These are phyloP conservation scores for Chytriomyces confervae DNA, from an alignment of 192 early-diverging fungal species.

Conservation along the genomic window DNA sequence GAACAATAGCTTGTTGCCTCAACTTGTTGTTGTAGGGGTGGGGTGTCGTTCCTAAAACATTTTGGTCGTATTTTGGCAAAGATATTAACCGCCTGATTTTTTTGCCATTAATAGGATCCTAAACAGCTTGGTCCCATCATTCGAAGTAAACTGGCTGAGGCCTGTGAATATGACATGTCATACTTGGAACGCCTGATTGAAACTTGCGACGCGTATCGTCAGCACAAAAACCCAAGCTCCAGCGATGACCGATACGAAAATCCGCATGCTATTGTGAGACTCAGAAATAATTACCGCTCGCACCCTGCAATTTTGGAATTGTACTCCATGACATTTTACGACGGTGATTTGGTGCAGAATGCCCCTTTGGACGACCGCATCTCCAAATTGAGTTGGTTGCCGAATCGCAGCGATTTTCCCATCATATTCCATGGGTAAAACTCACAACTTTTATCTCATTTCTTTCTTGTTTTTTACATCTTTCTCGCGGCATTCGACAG, in stretches of 20 bases:
- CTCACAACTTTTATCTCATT: not conserved
- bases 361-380: not conserved
- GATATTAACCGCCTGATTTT: not conserved
- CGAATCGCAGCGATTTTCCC: slow-evolving; percentile 29
- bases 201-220: slow-evolving; percentile 1
- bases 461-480: not conserved
- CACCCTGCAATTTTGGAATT: slow-evolving; percentile 40
- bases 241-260: slow-evolving; percentile 8
- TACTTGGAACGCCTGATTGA: slow-evolving; percentile 21
- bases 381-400: slow-evolving; percentile 21
- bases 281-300: slow-evolving; percentile 37
- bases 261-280: slow-evolving; percentile 14
- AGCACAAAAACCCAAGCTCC: not conserved
- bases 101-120: slow-evolving; percentile 11
- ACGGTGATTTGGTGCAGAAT: slow-evolving; percentile 15
- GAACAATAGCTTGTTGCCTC: not conserved
- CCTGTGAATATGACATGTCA: slow-evolving; percentile 24
- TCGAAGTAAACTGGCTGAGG: slow-evolving; percentile 13
- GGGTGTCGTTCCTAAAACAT: not conserved
- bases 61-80: not conserved
- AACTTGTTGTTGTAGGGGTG: slow-evolving; percentile 25
- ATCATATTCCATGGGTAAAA: slow-evolving; percentile 37
- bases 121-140: slow-evolving; percentile 36
- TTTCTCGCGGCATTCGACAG: not conserved
- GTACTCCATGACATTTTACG: slow-evolving; percentile 35